phyloP scores from a whole-genome alignment of 169 alveolate genomes.

The Cryptosporidium ubiquitum region DNA sequence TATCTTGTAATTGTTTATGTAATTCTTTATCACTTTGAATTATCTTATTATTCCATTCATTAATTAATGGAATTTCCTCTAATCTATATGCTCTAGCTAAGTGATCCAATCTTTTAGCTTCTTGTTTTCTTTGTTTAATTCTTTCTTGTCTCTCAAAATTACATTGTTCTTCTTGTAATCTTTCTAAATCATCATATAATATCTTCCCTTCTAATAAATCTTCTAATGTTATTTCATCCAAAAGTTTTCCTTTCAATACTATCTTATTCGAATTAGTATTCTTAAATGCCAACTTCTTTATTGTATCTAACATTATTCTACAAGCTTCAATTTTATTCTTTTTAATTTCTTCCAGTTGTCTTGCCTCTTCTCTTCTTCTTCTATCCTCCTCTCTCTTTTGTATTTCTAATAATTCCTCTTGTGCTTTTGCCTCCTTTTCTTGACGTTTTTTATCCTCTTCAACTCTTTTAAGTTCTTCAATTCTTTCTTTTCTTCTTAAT shows the following conservation, averaged over 20 bases:
- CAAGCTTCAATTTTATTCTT: constrained; percentile 80
- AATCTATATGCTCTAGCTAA: constrained; percentile 86
- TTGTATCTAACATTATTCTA: constrained; percentile 80
- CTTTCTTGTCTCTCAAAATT: constrained; percentile 85
- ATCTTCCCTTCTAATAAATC: constrained; percentile 88
- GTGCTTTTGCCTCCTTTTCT: constrained; percentile 83
- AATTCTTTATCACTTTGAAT: constrained; percentile 41
- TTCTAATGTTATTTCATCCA: constrained; percentile 87
- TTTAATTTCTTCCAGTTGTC: constrained; percentile 78
- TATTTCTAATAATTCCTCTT: constrained; percentile 80
- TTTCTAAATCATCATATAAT: constrained; percentile 88
- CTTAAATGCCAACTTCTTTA: constrained; percentile 82
- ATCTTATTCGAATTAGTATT: constrained; percentile 79
- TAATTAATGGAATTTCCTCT: constrained; percentile 79
- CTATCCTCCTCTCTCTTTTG: constrained; percentile 84
- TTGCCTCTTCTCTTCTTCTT: constrained; percentile 80
- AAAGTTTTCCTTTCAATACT: constrained; percentile 85
- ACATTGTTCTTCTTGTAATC: constrained; percentile 84
- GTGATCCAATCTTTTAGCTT: constrained; percentile 88
- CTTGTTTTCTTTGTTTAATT: constrained; percentile 83
- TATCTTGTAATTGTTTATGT: constrained; percentile 74
- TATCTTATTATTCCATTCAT: constrained; percentile 37
- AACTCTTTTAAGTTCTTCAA: constrained; percentile 84
- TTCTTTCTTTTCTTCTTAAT: constrained; percentile 83
- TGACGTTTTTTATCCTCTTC: constrained; percentile 86